Percentiles rank a stretch among this genome's conserved stretches.
Conservation (phyloP, 192 early-diverging fungal genomes). For the Backusella circina region DNA sequence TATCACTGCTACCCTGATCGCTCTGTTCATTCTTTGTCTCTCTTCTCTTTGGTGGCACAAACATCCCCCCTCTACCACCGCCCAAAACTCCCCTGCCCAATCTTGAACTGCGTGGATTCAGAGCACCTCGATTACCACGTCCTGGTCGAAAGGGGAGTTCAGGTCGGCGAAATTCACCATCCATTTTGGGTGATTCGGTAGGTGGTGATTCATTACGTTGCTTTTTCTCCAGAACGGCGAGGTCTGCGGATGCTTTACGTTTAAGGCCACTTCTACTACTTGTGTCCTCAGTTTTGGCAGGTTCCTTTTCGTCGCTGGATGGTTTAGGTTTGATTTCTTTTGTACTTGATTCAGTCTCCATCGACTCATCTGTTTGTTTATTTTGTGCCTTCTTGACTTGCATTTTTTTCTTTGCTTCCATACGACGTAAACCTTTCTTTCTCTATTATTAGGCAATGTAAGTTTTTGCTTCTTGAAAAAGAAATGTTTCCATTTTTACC, state of each 20-base stretch:
- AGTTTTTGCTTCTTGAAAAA: too few species aligned
- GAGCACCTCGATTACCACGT: not conserved
- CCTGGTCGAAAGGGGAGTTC: not conserved
- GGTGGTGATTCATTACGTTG: not conserved
- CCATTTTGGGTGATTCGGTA: not conserved
- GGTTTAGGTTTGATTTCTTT: too few species aligned
- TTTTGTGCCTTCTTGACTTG: not conserved
- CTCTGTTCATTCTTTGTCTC: not conserved
- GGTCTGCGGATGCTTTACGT: not conserved
- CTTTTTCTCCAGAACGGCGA: not conserved
- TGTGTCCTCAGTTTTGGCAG: not conserved
- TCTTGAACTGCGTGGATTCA: not conserved
- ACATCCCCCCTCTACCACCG: not conserved
- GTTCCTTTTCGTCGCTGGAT: not conserved
- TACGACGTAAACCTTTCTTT: constrained; percentile 6
- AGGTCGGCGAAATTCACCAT: not conserved
- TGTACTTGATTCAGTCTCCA: not conserved
- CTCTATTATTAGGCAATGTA: too few species aligned
- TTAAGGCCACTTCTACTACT: not conserved
- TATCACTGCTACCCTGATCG: not conserved
- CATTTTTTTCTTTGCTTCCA: not conserved
- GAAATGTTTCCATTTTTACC: too few species aligned
- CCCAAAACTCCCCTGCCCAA: not conserved
- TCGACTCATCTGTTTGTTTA: not conserved
- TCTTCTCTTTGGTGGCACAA: not conserved